These are phyloP conservation scores for Malus hybrid DNA, from an alignment of 331 rosid genomes.

Conservation along the genomic window DNA sequence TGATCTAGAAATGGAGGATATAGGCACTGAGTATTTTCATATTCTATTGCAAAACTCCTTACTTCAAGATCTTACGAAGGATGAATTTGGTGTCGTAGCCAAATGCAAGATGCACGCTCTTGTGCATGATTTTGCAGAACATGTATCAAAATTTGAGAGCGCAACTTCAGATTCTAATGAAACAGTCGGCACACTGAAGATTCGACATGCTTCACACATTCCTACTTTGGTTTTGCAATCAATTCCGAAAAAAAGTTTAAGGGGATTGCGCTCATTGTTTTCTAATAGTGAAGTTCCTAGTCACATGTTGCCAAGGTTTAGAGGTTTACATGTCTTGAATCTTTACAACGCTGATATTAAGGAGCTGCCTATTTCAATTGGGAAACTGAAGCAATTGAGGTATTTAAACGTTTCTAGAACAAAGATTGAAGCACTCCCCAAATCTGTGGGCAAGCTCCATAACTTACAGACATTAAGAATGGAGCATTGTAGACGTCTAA, in stretches of 20 bases:
- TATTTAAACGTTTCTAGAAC: neutral
- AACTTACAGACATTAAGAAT: neutral
- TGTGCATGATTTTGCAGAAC: neutral
- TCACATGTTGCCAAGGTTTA: no score
- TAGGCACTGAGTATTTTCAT: no score
- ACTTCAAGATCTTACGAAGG: neutral
- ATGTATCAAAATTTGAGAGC: neutral
- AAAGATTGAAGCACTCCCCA: neutral
- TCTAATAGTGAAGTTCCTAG: neutral
- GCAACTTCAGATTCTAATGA: no score
- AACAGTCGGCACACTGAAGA: accelerated
- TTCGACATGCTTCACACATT: no score
- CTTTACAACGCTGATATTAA: neutral
- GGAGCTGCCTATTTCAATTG: neutral
- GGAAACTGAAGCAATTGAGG: neutral
- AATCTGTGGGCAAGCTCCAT: neutral
- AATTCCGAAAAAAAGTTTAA: no score
- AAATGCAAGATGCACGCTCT: neutral
- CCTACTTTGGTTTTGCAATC: no score
- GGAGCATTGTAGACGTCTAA: accelerated
- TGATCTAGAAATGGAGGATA: neutral
- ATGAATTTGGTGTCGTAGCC: neutral
- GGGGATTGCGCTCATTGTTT: neutral
- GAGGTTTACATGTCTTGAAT: neutral
- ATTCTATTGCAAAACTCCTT: neutral